Evolutionary conservation across 345 rosid genomes (phyloP), one percentile per base, ranked within the genome.

Genomic region (Lagerstroemia speciosa): DNA sequence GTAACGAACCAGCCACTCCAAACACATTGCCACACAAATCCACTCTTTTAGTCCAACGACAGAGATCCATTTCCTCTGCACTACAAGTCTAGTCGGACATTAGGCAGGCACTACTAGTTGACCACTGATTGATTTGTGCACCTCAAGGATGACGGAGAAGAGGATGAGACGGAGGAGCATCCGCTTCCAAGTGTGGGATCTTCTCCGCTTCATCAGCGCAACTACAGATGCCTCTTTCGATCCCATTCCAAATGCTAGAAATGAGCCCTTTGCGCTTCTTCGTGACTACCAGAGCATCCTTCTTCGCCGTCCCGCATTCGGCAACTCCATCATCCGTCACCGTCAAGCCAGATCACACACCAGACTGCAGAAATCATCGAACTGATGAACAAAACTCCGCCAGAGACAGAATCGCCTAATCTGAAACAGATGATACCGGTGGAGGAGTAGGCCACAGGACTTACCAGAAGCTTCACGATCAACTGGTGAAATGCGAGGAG

Each of bases 221-320:
- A 88, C 72, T 74, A 94, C 83, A 11, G 77, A 57, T 11, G 95
- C 90, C 81, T 94, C 99, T 78, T 94, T 98, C 83, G 43, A 93
- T 67, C 14, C 82, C 83, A 26, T 81, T 83, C 97, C 94, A 91
- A 27, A 94, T 61, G 52, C 98, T 86, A 37, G 92, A 85, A 33
- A 94, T 62, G 41, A 91, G 24, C 30, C 98, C 96, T 72, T 78
- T 83, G 50, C 72, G 73, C 78, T 81, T 87, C 83, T 80, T 82
- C 79, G 45, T 53, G 12, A 32, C 46, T 14, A 46, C 22, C 58
- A 34, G n/a, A 9, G 64, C 71, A 22, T 71, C 76, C 45, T 7
- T 76, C 52, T 74, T 82, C 58, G 71, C 77, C 55, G 50, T 17
- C 67, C 40, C 67, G 33, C 63, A 20, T 16, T 53, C 63, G 12